A percentile compares a stretch with the other conserved stretches of the same genome.
phyloP scores from a whole-genome alignment of 2,329 filamentous ascomycete genomes.

The Colletotrichum higginsianum region DNA sequence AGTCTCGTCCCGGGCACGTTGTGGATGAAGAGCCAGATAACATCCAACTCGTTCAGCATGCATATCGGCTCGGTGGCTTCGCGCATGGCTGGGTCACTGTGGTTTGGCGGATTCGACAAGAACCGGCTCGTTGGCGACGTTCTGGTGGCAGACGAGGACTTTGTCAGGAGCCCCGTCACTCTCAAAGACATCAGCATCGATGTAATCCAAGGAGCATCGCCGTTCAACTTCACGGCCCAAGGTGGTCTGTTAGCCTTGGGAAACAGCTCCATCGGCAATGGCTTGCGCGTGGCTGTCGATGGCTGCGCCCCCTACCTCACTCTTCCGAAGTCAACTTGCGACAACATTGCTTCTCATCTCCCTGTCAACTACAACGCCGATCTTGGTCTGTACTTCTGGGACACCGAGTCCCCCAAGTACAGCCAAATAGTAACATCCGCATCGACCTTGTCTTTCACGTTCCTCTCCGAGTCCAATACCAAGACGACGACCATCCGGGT shows the following conservation, averaged over 20 bases:
- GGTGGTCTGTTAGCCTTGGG: constrained; percentile 48
- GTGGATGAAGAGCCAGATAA: constrained; percentile 45
- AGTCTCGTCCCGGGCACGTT: constrained; percentile 51
- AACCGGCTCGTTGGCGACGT: constrained; percentile 55
- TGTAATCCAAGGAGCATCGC: constrained; percentile 57
- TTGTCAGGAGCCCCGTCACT: constrained; percentile 47
- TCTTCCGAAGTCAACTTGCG: constrained; percentile 57
- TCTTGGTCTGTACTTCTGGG: constrained; percentile 60
- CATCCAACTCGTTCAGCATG: constrained; percentile 59
- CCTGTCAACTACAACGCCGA: constrained; percentile 54
- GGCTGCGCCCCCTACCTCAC: constrained; percentile 58
- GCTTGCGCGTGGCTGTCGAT: constrained; percentile 51
- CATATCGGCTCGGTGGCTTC: constrained; percentile 57
- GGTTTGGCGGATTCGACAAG: constrained; percentile 59
- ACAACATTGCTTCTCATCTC: constrained; percentile 54
- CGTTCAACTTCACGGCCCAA: constrained; percentile 51
- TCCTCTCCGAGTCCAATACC: constrained; percentile 51
- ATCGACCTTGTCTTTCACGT: constrained; percentile 57
- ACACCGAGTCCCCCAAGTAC: constrained; percentile 52
- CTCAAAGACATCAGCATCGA: constrained; percentile 58
- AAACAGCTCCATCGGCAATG: constrained; percentile 47
- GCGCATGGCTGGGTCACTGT: constrained; percentile 53
- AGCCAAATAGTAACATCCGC: constrained; percentile 57
- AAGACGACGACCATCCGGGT: constrained; percentile 44
- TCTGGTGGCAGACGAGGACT: constrained; percentile 42